Evolutionary conservation across 2,329 filamentous ascomycete species (phyloP).

Genomic region (Colletotrichum gigasporum): DNA sequence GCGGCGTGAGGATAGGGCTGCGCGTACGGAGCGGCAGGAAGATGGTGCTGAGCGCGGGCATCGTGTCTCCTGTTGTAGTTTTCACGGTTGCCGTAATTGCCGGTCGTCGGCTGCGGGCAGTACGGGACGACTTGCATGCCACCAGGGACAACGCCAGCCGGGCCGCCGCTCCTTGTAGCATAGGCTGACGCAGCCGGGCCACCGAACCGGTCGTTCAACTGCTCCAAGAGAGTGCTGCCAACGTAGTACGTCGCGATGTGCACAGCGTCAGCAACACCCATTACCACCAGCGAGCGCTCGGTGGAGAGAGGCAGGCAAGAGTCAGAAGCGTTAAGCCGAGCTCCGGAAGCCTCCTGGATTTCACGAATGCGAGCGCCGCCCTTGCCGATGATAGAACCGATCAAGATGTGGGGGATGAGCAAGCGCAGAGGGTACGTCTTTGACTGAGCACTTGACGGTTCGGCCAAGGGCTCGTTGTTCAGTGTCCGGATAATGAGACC

Average conservation of each 20-base stretch:
- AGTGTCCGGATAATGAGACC: slow-evolving; percentile 97
- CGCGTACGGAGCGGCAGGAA: slow-evolving; percentile 79
- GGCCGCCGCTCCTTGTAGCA: slow-evolving; percentile 91
- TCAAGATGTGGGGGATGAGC: slow-evolving; percentile 94
- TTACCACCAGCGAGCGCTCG: slow-evolving; percentile 96
- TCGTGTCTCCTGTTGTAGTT: slow-evolving; percentile 81
- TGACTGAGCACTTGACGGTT: slow-evolving; percentile 89
- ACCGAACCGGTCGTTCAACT: slow-evolving; percentile 95
- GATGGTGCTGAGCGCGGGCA: slow-evolving; percentile 69
- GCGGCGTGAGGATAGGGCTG: slow-evolving; percentile 77
- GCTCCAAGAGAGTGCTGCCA: slow-evolving; percentile 95
- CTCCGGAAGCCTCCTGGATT: slow-evolving; percentile 97
- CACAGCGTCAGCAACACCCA: slow-evolving; percentile 96
- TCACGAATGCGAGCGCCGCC: slow-evolving; percentile 95
- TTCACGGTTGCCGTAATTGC: slow-evolving; percentile 91
- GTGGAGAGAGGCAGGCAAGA: slow-evolving; percentile 93
- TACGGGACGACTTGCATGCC: slow-evolving; percentile 99
- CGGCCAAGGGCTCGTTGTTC: slow-evolving; percentile 93
- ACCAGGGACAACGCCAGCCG: slow-evolving; percentile 91
- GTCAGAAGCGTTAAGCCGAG: slow-evolving; percentile 95
- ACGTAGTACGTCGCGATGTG: slow-evolving; percentile 99
- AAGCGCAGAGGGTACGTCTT: slow-evolving; percentile 98
- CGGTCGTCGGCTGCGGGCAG: slow-evolving; percentile 89
- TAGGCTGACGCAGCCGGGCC: slow-evolving; percentile 98
- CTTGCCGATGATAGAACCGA: slow-evolving; percentile 98